Base-by-base conservation (phyloP, 139 green algal species). In the Chlamydomonas sp. region DNA sequence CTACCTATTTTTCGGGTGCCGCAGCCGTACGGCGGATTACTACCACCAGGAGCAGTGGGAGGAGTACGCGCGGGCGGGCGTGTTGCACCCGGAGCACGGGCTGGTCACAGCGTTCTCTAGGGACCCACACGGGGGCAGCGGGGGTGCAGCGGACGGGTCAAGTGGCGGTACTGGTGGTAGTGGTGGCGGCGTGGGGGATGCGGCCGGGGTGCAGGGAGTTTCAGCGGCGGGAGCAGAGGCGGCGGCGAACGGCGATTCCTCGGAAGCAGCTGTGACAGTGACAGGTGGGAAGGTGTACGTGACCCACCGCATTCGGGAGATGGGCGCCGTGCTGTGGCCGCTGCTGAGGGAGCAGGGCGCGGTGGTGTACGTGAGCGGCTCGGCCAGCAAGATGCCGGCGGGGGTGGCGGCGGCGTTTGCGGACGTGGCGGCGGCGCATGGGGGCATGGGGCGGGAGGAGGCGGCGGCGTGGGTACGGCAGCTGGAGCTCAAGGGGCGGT, bases 1-100 rank as follows among this genome's bases (percentile, higher is more conserved):
- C 87, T 77, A 89, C 20, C 93, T 99, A 69, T 96, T 98, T 77
- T 98, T 99, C 83, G 97, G 97, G 57, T 99, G 97, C 93, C 91
- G 97, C 60, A 91, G 90, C 71, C 63, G 86, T 15, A 8, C 57
- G 1, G 87, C 74, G 0, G 97, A 99, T 89, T 98, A 93, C 78
- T 97, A 98, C 77, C 99, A 98, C 80, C 31, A 68, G 18, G 69
- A 92, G 20, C 90, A 99, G 81, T 98, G 94, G 95, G 74, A 94
- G 80, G 73, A 88, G 71, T 82, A 95, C 74, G 63, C 84, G 79
- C 17, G 20, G 63, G 67, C 63, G 9, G 92, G 91, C 1, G 92
- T 96, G 61, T 92, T 98, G 87, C 79, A 86, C 4, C 49, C 69
- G 0, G 57, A 75, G 0, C 8, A 69, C 7, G 95, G 96, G n/a